These are phyloP conservation scores for Helotiales sp. DNA, from an alignment of 2,329 filamentous ascomycete species.

Conservation along the genomic window DNA sequence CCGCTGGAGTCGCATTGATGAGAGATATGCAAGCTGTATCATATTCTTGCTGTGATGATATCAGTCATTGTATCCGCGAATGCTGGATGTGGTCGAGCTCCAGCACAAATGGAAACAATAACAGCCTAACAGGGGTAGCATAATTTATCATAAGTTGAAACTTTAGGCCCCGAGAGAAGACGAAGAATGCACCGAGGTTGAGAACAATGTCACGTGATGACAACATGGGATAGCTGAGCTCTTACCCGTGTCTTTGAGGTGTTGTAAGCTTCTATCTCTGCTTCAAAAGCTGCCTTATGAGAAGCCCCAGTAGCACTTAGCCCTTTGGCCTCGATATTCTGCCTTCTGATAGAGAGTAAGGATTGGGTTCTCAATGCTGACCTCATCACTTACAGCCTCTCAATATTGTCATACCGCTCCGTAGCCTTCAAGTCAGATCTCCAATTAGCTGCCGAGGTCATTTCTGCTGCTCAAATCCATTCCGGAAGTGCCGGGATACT, in stretches of 20 bases:
- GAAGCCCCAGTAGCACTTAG: conserved; percentile 47
- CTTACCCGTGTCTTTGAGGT: conserved; percentile 58
- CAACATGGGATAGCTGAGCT: conserved; percentile 1
- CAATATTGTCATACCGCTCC: conserved; percentile 62
- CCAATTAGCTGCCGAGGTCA: conserved; percentile 30
- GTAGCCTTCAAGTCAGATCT: conserved; percentile 34
- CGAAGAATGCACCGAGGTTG: too few relatives aligned
- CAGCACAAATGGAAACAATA: too few relatives aligned
- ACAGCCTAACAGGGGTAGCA: too few relatives aligned
- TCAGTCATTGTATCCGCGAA: conserved; percentile 1
- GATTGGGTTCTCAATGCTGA: not conserved
- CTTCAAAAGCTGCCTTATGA: conserved; percentile 55
- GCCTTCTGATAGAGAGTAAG: conserved; percentile 23
- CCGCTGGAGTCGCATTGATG: conserved; percentile 3
- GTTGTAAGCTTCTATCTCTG: conserved; percentile 66
- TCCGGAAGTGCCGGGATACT: conserved; percentile 9
- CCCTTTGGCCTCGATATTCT: conserved; percentile 37
- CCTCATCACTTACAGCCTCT: conserved; percentile 54
- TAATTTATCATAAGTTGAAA: too few relatives aligned
- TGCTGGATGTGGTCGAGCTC: not conserved
- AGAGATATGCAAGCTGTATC: conserved; percentile 41
- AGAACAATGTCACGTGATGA: conserved; percentile 3
- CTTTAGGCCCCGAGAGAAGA: not conserved
- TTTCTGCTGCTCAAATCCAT: conserved; percentile 15
- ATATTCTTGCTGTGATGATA: conserved; percentile 56